These are phyloP conservation scores for Calonectria multiphialidica DNA, from an alignment of 2,329 filamentous ascomycete genomes.

Conservation along the genomic window DNA sequence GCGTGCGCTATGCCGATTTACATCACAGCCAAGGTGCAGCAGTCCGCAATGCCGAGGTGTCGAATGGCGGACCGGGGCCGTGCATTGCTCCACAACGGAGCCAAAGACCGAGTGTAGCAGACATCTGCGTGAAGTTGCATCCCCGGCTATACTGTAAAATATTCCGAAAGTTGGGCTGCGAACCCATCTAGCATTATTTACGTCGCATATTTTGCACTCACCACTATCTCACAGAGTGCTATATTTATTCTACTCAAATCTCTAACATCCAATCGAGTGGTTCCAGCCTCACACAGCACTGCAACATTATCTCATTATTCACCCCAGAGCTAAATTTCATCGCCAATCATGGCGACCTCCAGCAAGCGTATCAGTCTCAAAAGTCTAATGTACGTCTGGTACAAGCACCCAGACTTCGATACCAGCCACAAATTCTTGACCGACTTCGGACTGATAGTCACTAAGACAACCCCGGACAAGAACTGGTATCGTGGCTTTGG, in stretches of 20 bases:
- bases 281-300: too few species aligned
- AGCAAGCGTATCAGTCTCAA: slow-evolving; percentile 3
- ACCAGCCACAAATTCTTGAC: not conserved
- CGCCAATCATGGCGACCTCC: not conserved
- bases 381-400: slow-evolving; percentile 8
- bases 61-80: not conserved
- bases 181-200: not conserved
- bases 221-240: not conserved
- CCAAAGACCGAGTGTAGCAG: too few species aligned
- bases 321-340: not conserved
- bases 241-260: not conserved
- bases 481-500: not conserved
- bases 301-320: too few species aligned
- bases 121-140: not conserved
- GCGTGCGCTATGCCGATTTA: too few species aligned
- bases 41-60: not conserved
- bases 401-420: not conserved
- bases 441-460: not conserved
- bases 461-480: not conserved
- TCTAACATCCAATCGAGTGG: too few species aligned
- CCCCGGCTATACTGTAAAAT: not conserved
- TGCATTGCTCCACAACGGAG: not conserved
- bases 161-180: not conserved
- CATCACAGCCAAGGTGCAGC: too few species aligned
- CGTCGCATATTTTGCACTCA: not conserved